A percentile compares a stretch with the other conserved stretches of the same genome.
phyloP scores from a whole-genome alignment of 148 eudicot species.

The Cornus controversa region DNA sequence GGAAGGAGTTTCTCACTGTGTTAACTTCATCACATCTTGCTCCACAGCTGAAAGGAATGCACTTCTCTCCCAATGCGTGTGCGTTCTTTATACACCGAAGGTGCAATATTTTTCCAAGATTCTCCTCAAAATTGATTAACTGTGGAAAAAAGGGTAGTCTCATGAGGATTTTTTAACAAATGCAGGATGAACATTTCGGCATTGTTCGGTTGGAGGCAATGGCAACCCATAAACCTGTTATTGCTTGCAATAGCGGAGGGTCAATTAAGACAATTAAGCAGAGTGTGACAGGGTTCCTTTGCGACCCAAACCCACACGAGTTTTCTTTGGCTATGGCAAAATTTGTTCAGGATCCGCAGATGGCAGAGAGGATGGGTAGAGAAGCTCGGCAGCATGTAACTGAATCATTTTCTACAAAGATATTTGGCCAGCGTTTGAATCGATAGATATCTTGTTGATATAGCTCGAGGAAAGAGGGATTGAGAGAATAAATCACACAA shows the following conservation, averaged over 20 bases:
- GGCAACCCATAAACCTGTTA: constrained; percentile 92
- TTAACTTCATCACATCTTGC: constrained; percentile 79
- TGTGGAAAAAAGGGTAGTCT: not conserved
- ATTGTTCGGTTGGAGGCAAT: constrained; percentile 95
- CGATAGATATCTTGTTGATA: constrained; percentile 47
- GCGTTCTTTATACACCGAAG: constrained; percentile 93
- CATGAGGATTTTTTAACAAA: not conserved
- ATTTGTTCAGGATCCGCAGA: constrained; percentile 50
- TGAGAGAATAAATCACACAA: too few relatives aligned
- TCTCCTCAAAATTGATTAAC: not conserved
- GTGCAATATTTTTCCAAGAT: constrained; percentile 21
- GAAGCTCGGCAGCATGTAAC: constrained; percentile 73
- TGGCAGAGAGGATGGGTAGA: constrained; percentile 62
- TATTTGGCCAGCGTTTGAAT: constrained; percentile 68
- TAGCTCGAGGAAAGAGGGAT: constrained; percentile 48
- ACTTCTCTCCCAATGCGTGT: constrained; percentile 72
- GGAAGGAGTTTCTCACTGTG: constrained; percentile 65
- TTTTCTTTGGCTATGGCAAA: constrained; percentile 72
- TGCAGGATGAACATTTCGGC: constrained; percentile 92
- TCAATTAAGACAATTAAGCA: constrained; percentile 77
- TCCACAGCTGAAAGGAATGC: constrained; percentile 78
- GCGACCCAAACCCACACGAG: constrained; percentile 66
- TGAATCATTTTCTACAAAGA: constrained; percentile 72
- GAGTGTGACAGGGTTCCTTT: constrained; percentile 71
- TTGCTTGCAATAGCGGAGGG: constrained; percentile 92